Conservation (phyloP, 768 basidiomycete genomes). For the Podaxis sp. region DNA sequence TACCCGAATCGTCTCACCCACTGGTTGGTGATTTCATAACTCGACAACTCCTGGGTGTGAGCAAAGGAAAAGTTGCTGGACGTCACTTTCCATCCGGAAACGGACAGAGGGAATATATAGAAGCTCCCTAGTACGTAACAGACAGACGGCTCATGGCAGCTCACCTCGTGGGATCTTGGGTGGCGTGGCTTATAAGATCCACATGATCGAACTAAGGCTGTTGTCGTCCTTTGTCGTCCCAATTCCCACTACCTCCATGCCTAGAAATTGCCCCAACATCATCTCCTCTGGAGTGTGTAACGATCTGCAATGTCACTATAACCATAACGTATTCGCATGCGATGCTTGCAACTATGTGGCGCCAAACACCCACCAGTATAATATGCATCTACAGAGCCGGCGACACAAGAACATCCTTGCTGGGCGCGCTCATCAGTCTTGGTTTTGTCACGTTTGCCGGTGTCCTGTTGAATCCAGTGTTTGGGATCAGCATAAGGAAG, state of each 20-base stretch:
- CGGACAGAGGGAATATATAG: too few species aligned
- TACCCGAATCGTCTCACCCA: too few species aligned
- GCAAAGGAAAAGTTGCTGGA: too few species aligned
- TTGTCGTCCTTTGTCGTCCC: neutral
- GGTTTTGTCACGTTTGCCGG: conserved; percentile 23
- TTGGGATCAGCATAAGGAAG: conserved; percentile 6
- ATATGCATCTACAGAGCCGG: conserved; percentile 25
- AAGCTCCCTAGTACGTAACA: neutral
- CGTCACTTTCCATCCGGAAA: too few species aligned
- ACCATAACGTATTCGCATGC: conserved; percentile 40
- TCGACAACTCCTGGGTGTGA: too few species aligned
- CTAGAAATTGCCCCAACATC: conserved; percentile 26
- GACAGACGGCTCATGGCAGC: too few species aligned
- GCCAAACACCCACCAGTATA: conserved; percentile 18
- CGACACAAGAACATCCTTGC: conserved; percentile 9
- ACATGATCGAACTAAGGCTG: neutral
- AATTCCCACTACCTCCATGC: neutral
- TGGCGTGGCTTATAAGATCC: neutral
- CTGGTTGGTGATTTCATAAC: too few species aligned
- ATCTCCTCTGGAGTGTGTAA: conserved; percentile 37
- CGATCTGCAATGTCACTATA: conserved; percentile 26
- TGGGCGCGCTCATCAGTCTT: conserved; percentile 23
- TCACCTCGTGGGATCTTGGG: neutral
- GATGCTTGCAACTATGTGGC: conserved; percentile 39
- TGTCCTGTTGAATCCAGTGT: neutral